Conservation (phyloP, 1,284 basidiomycete species). For the Moesziomyces antarcticus region DNA sequence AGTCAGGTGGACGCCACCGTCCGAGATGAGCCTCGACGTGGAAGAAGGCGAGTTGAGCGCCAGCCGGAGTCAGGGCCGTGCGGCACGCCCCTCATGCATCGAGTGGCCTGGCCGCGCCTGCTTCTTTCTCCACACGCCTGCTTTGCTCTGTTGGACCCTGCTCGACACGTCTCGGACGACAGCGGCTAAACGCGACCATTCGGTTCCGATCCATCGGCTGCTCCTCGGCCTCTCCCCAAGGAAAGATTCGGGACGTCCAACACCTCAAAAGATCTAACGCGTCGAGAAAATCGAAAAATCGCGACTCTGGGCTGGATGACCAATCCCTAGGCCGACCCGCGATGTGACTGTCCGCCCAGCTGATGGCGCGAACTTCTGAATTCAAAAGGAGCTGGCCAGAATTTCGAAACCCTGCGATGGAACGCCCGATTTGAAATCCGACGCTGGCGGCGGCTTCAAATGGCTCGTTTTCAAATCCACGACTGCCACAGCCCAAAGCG, state of each 20-base stretch:
- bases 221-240: not conserved
- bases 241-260: not conserved
- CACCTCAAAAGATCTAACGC: not conserved
- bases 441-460: too few relatives aligned
- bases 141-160: not conserved
- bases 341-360: too few relatives aligned
- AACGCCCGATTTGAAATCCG: too few relatives aligned
- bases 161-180: not conserved
- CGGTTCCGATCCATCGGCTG: not conserved
- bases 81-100: too few relatives aligned
- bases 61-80: not conserved
- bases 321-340: not conserved
- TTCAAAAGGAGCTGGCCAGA: not conserved
- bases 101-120: not conserved
- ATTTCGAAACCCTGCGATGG: not conserved
- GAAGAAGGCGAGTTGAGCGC: not conserved
- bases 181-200: not conserved
- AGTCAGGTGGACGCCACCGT: not conserved
- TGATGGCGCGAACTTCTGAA: not conserved
- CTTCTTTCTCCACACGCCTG: not conserved
- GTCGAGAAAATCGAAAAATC: not conserved
- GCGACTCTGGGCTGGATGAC: not conserved
- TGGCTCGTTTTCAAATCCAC: too few relatives aligned
- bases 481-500: too few relatives aligned
- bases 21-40: too few relatives aligned